Evolutionary conservation across 768 basidiomycete genomes (phyloP), one percentile per base, ranked within the genome.

Genomic region (Naganishia vishniacii): DNA sequence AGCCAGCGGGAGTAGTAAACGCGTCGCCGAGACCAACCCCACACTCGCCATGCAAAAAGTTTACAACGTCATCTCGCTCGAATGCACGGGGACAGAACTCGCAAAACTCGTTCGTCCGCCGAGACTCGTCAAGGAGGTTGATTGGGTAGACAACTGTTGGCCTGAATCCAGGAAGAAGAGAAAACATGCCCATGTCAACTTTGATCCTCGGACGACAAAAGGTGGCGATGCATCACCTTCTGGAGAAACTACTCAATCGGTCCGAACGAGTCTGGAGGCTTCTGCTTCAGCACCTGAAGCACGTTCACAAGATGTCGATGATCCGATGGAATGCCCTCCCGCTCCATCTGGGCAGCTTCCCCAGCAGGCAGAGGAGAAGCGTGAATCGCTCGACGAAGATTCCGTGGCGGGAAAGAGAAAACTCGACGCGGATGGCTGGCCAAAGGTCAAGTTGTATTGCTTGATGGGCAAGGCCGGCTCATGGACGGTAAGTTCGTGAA

Each of bases 91-190:
- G 7, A 91, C 90, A 3, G 80, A 83, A 56, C 81, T 98, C 7
- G 87, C 86, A 9, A 84, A 88, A 68, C 82, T 82, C 74, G 85
- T 99, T 25, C 78, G 85, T 2, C 91, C 92, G 3, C 94, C 94
- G 1, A 83, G 84, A 65, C 76, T 97, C 4, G 79, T 80, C 40
- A 82, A 88, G 59, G 89, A 97, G 62, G 75, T 97, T 68, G 95
- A 97, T 71, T 99, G 94, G 94, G 94, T 97, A 6, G 91, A 95
- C 74, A 88, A 87, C 65, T 89, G 86, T 75, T 99, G 94, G 94
- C 92, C 92, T 0, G 82, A 81, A 62, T 84, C 84, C 48, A 83
- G 84, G 70, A 87, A 41, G 53, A 65, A 48, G 53, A 16, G 34
- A 53, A 65, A 45, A 48, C 46, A 53, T 65, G 69, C 16, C 40